Percentiles rank a stretch among this genome's conserved stretches.
These are phyloP conservation scores for Paraconiothyrium sp. DNA, from an alignment of 2,329 filamentous ascomycete genomes.

Conservation along the genomic window DNA sequence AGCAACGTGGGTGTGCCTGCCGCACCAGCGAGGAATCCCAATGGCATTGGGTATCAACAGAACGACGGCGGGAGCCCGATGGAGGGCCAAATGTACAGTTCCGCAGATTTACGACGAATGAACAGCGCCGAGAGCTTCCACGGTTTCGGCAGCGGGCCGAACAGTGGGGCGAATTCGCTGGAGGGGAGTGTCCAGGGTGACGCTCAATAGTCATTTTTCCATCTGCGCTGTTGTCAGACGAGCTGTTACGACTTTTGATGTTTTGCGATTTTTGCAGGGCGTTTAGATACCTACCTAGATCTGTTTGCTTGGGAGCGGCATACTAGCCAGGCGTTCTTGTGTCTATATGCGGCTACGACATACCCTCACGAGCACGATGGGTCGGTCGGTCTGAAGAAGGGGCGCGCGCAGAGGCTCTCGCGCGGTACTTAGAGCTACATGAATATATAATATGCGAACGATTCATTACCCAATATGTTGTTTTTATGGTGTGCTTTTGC, in stretches of 20 bases:
- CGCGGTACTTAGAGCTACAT: neutral
- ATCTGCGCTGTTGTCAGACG: neutral
- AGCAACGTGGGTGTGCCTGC: conserved; percentile 49
- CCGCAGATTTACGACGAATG: conserved; percentile 30
- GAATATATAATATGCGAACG: neutral
- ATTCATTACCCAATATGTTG: neutral
- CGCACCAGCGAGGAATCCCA: conserved; percentile 25
- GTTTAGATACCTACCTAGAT: conserved; percentile 10
- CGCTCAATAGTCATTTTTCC: neutral
- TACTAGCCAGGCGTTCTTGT: conserved; percentile 1
- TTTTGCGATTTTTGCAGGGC: neutral
- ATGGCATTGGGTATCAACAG: neutral
- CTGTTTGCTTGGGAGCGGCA: neutral
- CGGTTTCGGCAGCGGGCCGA: conserved; percentile 28
- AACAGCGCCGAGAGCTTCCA: conserved; percentile 43
- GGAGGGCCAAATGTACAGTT: conserved; percentile 43
- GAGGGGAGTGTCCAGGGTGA: conserved; percentile 6
- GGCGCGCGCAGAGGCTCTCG: neutral
- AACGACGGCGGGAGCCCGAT: conserved; percentile 4
- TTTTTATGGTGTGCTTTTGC: conserved; percentile 9
- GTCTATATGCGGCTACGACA: neutral
- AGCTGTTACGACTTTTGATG: neutral
- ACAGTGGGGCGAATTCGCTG: neutral
- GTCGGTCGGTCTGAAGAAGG: too few species aligned
- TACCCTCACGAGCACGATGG: neutral